A percentile compares a stretch with the other conserved stretches of the same genome.
Conservation (phyloP, 768 basidiomycete genomes). For the Multifurca ochricompacta region DNA sequence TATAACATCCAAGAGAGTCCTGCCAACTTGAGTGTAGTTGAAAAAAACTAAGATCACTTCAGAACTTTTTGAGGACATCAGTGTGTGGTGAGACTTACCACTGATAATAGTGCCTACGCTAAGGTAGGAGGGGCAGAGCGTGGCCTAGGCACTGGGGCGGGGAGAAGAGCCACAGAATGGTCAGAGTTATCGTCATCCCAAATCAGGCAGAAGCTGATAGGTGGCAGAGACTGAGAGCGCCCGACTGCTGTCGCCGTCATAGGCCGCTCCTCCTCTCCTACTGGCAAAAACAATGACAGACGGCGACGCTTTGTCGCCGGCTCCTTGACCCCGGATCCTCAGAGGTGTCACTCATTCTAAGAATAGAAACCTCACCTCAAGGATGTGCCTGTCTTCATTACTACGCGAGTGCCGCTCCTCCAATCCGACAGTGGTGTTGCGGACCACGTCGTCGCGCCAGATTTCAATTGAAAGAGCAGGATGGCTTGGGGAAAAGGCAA, state of each 20-base stretch:
- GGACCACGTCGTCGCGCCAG: slow-evolving; percentile 38
- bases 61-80: neutral
- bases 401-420: neutral
- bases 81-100: neutral
- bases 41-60: neutral
- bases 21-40: neutral
- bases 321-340: slow-evolving; percentile 19
- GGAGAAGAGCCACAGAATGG: neutral
- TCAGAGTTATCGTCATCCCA: slow-evolving; percentile 8
- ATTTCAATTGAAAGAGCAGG: slow-evolving; percentile 30
- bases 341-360: slow-evolving; percentile 7
- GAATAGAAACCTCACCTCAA: slow-evolving; percentile 13
- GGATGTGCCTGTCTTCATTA: slow-evolving; percentile 2
- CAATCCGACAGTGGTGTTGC: slow-evolving; percentile 3
- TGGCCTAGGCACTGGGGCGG: slow-evolving; percentile 7
- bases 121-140: slow-evolving; percentile 15
- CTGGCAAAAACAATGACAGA: slow-evolving; percentile 5
- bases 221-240: slow-evolving; percentile 15
- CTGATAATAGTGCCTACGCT: neutral
- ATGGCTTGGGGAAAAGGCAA: slow-evolving; percentile 22
- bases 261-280: slow-evolving; percentile 9
- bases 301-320: slow-evolving; percentile 22
- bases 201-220: slow-evolving; percentile 8
- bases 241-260: neutral
- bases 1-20: neutral